Conservation (phyloP, 2,329 filamentous ascomycete genomes). For the Stagonosporopsis rhizophila region DNA sequence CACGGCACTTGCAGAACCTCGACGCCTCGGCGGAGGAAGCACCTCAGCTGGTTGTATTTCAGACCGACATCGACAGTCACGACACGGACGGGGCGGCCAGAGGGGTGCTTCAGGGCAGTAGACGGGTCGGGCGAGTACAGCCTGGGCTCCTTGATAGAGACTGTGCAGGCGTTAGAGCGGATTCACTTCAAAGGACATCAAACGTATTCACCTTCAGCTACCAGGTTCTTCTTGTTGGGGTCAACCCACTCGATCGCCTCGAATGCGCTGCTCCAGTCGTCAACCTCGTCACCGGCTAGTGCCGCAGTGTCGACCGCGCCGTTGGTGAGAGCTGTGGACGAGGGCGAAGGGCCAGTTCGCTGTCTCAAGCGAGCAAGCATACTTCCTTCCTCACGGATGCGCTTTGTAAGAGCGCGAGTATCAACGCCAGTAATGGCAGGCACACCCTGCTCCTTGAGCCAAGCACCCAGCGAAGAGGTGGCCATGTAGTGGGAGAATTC, state of each 20-base stretch:
- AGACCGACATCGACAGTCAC: conserved; percentile 95
- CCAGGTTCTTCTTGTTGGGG: conserved; percentile 91
- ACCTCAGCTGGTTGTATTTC: conserved; percentile 97
- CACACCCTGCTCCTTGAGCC: conserved; percentile 94
- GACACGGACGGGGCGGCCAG: conserved; percentile 84
- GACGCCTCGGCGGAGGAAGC: conserved; percentile 87
- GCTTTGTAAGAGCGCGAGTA: conserved; percentile 91
- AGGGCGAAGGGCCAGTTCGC: conserved; percentile 60
- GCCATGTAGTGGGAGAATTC: conserved; percentile 96
- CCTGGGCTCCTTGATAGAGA: conserved; percentile 86
- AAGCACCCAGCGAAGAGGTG: conserved; percentile 85
- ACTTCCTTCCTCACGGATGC: conserved; percentile 90
- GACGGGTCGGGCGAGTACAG: conserved; percentile 79
- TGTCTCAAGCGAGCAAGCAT: conserved; percentile 92
- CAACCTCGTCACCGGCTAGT: conserved; percentile 39
- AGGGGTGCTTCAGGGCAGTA: conserved; percentile 81
- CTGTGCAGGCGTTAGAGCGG: conserved; percentile 58
- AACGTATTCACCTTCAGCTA: conserved; percentile 80
- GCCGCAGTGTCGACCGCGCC: conserved; percentile 43
- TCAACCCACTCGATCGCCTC: conserved; percentile 88
- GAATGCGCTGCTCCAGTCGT: conserved; percentile 65
- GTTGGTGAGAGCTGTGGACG: conserved; percentile 47
- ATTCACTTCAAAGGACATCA: conserved; percentile 14
- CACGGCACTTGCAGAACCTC: conserved; percentile 95
- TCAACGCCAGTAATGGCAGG: conserved; percentile 96